phyloP scores from a whole-genome alignment of 176 grass and related monocot species.

The Pontederia crassipes region DNA sequence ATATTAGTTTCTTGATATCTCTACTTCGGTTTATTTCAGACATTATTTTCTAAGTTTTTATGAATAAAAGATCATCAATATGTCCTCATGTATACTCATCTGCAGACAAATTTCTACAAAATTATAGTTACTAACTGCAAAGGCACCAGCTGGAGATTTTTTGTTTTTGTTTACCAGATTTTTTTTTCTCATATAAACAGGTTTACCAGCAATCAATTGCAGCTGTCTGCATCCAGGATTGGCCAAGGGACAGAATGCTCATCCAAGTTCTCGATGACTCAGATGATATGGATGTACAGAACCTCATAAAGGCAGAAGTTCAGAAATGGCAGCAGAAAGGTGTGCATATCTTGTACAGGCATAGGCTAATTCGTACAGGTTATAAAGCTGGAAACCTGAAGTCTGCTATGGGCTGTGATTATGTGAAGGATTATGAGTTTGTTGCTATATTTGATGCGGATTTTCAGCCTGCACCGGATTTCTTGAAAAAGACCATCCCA shows the following conservation, averaged over 20 bases:
- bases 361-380: constrained; percentile 23
- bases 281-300: constrained; percentile 25
- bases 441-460: constrained; percentile 29
- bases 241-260: constrained; percentile 30
- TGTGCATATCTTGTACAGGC: constrained; percentile 16
- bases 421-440: constrained; percentile 27
- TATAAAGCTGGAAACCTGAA: constrained; percentile 28
- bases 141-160: too few relatives aligned
- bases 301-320: constrained; percentile 26
- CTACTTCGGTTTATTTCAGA: too few relatives aligned
- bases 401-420: constrained; percentile 27
- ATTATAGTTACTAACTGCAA: too few relatives aligned
- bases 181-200: not conserved
- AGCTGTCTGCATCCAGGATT: constrained; percentile 24
- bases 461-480: constrained; percentile 27
- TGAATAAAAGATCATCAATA: too few relatives aligned
- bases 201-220: constrained; percentile 29
- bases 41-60: too few relatives aligned
- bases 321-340: constrained; percentile 29
- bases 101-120: too few relatives aligned
- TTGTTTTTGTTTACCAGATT: not conserved
- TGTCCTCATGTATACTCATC: too few relatives aligned
- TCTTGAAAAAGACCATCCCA: constrained; percentile 26
- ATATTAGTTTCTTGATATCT: too few relatives aligned
- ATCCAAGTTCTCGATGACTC: constrained; percentile 25